Conservation (phyloP, 176 grass and related monocot genomes). For the Triticum aestivum region IWGSC_CS_RefSeq_v2.1 NC_057798.1:399588043-399588542, state of each 20-base stretch:
- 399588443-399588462: no score
- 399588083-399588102: not conserved
- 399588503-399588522: no score
- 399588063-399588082: slow-evolving; percentile 14
- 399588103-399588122: not conserved
- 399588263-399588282: not conserved
- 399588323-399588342: not conserved
- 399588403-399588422: no score
- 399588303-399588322: not conserved
- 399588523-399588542: no score
- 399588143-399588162: slow-evolving; percentile 39
- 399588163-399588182: no score
- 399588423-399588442: not conserved
- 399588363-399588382: no score
- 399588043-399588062: slow-evolving; percentile 23
- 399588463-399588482: no score
- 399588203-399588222: slow-evolving; percentile 82
- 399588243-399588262: slow-evolving; percentile 57
- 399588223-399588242: slow-evolving; percentile 46
- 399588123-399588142: slow-evolving; percentile 29
- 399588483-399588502: no score
- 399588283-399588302: no score
- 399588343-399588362: not conserved
- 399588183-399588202: slow-evolving; percentile 63
- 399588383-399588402: no score